A percentile compares a stretch with the other conserved stretches of the same genome.
phyloP scores from a whole-genome alignment of 2,329 filamentous ascomycete genomes.

The Cladosporium cucumerinum region DNA sequence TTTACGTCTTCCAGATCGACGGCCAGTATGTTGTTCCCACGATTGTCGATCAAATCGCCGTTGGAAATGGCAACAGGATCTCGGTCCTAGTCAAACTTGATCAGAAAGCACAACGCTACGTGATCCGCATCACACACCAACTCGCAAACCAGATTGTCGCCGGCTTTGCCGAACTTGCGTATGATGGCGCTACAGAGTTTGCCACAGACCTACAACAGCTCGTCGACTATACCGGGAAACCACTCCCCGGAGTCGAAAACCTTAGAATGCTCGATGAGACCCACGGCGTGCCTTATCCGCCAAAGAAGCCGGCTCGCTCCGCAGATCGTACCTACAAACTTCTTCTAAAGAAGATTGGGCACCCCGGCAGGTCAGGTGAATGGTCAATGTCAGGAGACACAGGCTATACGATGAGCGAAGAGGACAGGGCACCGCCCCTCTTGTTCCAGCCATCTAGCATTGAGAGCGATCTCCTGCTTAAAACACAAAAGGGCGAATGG shows the following conservation, averaged over 20 bases:
- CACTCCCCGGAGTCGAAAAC: constrained; percentile 34
- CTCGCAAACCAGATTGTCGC: background rate
- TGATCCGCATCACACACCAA: background rate
- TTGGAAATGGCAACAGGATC: constrained; percentile 54
- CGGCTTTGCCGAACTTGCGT: background rate
- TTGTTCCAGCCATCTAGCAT: background rate
- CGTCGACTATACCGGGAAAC: background rate
- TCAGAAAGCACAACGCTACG: background rate
- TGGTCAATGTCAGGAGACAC: constrained; percentile 21
- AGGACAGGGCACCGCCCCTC: background rate
- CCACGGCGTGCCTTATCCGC: constrained; percentile 21
- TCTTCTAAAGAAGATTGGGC: constrained; percentile 20
- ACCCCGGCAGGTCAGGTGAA: constrained; percentile 21
- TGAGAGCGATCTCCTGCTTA: constrained; percentile 3
- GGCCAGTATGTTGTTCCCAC: constrained; percentile 54
- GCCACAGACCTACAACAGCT: background rate
- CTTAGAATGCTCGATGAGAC: constrained; percentile 22
- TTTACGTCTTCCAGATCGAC: constrained; percentile 41
- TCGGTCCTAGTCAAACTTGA: constrained; percentile 41
- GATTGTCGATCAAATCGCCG: constrained; percentile 45
- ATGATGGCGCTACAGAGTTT: background rate
- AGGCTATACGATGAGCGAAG: constrained; percentile 20
- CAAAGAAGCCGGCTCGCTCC: constrained; percentile 11
- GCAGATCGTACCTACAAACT: constrained; percentile 22
- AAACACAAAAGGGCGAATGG: background rate